Conservation (phyloP, 805 yeast species). For the Cyberlindnera mycetangii region DNA sequence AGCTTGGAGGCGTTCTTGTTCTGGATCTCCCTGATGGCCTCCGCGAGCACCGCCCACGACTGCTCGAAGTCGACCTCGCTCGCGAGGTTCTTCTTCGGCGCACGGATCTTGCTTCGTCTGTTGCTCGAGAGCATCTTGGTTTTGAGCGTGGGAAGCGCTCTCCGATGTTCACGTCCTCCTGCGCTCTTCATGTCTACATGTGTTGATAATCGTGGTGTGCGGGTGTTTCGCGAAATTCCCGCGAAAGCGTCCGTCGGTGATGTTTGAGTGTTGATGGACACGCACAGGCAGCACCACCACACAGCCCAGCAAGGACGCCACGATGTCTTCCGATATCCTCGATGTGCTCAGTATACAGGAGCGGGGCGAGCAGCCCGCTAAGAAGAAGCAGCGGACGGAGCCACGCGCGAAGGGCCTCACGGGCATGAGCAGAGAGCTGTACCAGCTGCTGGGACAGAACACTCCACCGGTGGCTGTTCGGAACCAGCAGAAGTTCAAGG, state of each 20-base stretch:
- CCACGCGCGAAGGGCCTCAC: constrained; percentile 32
- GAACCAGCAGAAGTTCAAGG: constrained; percentile 53
- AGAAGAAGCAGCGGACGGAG: constrained; percentile 33
- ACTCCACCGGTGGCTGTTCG: constrained; percentile 79
- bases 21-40: constrained; percentile 72
- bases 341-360: constrained; percentile 70
- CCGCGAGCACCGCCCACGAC: constrained; percentile 61
- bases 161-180: no score
- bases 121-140: constrained; percentile 27
- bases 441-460: constrained; percentile 84
- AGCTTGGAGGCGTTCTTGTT: constrained; percentile 67
- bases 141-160: no score
- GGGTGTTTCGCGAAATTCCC: no score
- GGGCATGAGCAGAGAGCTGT: constrained; percentile 89
- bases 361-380: constrained; percentile 23
- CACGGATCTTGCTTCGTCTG: constrained; percentile 57
- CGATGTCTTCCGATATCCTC: constrained; percentile 58
- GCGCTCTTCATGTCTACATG: no score
- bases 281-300: no score
- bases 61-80: constrained; percentile 54
- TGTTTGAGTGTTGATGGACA: no score
- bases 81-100: constrained; percentile 44
- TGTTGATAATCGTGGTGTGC: not conserved
- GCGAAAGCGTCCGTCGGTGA: no score
- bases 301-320: not conserved